phyloP scores from a whole-genome alignment of 306 rosid species.

The Glycine tomentella region DNA sequence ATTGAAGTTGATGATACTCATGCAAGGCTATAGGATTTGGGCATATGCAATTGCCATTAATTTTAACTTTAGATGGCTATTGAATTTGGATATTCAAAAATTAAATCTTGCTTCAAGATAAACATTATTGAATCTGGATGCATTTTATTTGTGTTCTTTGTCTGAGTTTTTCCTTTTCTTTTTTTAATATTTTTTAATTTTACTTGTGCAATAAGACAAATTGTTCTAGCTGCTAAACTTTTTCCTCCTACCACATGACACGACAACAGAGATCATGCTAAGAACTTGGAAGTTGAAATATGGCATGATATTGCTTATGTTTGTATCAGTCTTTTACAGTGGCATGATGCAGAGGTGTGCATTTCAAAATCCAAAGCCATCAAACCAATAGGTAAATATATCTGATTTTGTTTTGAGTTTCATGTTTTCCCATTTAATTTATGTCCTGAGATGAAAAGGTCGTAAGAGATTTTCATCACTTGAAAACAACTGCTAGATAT shows the following conservation, averaged over 20 bases:
- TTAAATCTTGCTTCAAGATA: no score
- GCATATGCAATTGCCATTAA: background rate
- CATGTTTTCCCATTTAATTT: conserved; percentile 2
- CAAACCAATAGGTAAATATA: conserved; percentile 58
- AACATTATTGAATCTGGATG: no score
- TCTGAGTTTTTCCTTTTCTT: no score
- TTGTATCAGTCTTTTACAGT: conserved; percentile 69
- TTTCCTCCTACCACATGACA: conserved; percentile 44
- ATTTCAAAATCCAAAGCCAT: conserved; percentile 73
- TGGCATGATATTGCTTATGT: conserved; percentile 87
- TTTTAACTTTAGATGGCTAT: no score
- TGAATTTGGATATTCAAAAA: no score
- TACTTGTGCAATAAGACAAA: background rate
- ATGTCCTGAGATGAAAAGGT: background rate
- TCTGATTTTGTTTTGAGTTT: background rate
- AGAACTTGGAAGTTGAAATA: conserved; percentile 77
- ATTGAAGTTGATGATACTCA: background rate
- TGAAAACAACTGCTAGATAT: no score
- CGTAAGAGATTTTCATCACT: no score
- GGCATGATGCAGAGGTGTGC: conserved; percentile 80
- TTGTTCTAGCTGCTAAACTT: conserved; percentile 40
- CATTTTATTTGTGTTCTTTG: no score
- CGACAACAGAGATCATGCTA: conserved; percentile 56
- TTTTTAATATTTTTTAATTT: background rate
- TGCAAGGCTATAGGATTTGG: background rate